Evolutionary conservation across 2,329 filamentous ascomycete genomes (phyloP), one percentile per base, ranked within the genome.

Genomic region (Gyromitra esculenta): DNA sequence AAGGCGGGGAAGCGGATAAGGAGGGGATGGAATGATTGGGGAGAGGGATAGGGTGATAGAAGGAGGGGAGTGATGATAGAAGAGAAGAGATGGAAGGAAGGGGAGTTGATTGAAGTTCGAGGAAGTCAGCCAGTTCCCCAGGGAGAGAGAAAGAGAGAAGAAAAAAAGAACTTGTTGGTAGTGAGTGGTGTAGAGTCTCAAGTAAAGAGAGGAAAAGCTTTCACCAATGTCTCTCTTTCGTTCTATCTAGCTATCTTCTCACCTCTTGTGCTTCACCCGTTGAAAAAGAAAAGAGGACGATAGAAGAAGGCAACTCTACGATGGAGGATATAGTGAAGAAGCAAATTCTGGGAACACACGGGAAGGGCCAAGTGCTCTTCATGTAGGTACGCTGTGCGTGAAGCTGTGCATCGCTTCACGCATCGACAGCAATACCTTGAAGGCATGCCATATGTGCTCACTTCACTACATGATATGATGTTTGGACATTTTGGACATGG

Each of bases 391-490:
- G 72, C 72, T 70, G 66, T 75, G 64, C 65, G 48, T 65, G 66
- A 67, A 70, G 35, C 66, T 71, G 66, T 75, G 72, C 72, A 75
- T 75, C 72, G 48, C 72, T 75, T 75, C 72, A 75, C 72, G 72
- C 72, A 75, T 75, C 72, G 72, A 75, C 72, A 75, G 71, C 72
- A 75, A 75, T 45, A 70, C 66, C 64, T 74, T 64, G 72, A 59
- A 68, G 45, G 64, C 25, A 31, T 64, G 64, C 43, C 59, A 71
- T 75, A 71, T 70, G 72, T 69, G 72, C 72, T 74, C 72, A 74
- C 54, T 69, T 64, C 65, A 69, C 57, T 75, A 75, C 65, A 71
- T 71, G 57, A 75, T 66, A 71, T 71, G 48, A 63, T 75, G 72
- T 75, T 75, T 71, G 65, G 72, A 75, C 72, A 52, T n/a, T 52